A percentile compares a stretch with the other conserved stretches of the same genome.
These are phyloP conservation scores for Chenopodium formosanum DNA, from an alignment of 148 eudicot species.

Conservation along the genomic window DNA sequence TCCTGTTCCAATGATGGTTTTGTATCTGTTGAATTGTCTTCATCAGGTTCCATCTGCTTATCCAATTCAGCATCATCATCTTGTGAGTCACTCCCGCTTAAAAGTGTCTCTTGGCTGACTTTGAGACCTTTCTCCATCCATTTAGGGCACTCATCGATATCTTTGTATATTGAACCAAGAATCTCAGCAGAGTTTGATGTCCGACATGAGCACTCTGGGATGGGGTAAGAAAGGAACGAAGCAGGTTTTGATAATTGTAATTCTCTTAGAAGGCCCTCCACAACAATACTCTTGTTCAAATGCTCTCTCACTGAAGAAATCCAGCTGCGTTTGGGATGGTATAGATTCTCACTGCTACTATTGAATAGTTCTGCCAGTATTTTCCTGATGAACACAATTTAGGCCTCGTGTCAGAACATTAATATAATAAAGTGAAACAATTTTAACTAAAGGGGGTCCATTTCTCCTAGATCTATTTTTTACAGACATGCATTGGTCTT, in stretches of 20 bases:
- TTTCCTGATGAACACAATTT: conserved; percentile 51
- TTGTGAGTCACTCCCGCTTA: conserved; percentile 42
- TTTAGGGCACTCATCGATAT: conserved; percentile 60
- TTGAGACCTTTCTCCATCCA: conserved; percentile 49
- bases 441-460: not conserved
- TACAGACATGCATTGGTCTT: not conserved
- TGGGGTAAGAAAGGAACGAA: conserved; percentile 72
- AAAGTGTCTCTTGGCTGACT: conserved; percentile 33
- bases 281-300: conserved; percentile 66
- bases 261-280: conserved; percentile 67
- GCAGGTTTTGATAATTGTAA: conserved; percentile 45
- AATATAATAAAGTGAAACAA: not conserved
- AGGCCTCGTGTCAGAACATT: not conserved
- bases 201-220: conserved; percentile 87
- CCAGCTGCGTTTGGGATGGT: conserved; percentile 77
- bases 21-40: conserved; percentile 32
- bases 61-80: conserved; percentile 61
- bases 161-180: conserved; percentile 32
- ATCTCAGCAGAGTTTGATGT: conserved; percentile 41
- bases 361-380: conserved; percentile 63
- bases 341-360: conserved; percentile 52
- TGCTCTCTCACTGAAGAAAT: conserved; percentile 67
- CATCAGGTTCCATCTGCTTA: conserved; percentile 47
- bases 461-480: not conserved
- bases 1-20: conserved; percentile 55